phyloP scores from a whole-genome alignment of 352 stramenopile species.

The Aphanomyces stellatus region DNA sequence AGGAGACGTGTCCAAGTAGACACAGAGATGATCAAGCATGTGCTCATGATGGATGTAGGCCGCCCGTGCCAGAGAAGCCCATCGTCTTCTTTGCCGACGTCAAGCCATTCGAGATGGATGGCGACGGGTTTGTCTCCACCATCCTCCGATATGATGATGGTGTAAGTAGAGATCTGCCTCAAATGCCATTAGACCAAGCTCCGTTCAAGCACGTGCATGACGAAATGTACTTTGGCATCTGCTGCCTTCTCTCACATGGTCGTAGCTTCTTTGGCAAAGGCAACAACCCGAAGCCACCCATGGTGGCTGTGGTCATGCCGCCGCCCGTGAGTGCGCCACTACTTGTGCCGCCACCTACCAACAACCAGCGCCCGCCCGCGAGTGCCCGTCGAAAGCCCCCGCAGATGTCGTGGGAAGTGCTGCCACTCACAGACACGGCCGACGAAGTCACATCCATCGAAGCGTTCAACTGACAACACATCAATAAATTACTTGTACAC shows the following conservation, averaged over 20 bases:
- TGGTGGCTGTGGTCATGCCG: not conserved
- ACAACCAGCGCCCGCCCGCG: not conserved
- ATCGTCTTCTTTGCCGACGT: slow-evolving; percentile 4
- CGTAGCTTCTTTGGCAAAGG: not conserved
- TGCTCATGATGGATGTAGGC: too few species aligned
- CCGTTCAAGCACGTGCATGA: not conserved
- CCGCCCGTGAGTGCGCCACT: not conserved
- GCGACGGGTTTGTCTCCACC: too few species aligned
- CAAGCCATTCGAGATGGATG: not conserved
- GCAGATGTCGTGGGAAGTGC: slow-evolving; percentile 1
- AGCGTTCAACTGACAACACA: slow-evolving; percentile 11
- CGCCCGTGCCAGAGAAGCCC: not conserved
- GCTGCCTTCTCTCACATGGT: not conserved
- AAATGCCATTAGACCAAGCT: too few species aligned
- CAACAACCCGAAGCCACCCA: slow-evolving; percentile 3
- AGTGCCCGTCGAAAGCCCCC: not conserved
- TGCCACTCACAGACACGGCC: not conserved
- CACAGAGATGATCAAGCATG: too few species aligned
- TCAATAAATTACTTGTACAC: not conserved
- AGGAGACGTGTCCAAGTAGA: too few species aligned
- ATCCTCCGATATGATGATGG: too few species aligned
- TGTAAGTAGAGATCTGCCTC: too few species aligned
- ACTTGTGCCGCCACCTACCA: not conserved
- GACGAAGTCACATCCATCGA: slow-evolving; percentile 15
- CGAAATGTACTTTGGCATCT: not conserved